A percentile compares a stretch with the other conserved stretches of the same genome.
Conservation (phyloP, 805 yeast species). For the Peterozyma toletana region DNA sequence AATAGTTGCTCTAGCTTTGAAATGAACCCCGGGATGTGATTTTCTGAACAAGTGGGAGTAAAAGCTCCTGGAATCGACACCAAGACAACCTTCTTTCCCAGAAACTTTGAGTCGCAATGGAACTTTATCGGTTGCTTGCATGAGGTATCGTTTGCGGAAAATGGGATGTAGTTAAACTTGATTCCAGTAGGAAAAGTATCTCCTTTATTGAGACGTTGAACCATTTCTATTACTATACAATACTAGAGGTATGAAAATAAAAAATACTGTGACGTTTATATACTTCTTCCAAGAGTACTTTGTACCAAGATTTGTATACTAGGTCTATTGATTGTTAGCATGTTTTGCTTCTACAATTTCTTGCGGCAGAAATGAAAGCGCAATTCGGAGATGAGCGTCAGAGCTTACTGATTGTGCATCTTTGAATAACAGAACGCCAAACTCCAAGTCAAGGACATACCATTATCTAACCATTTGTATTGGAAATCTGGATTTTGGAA, state of each 20-base stretch:
- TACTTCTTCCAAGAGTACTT: too few species aligned
- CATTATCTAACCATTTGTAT: constrained; percentile 59
- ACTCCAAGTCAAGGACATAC: constrained; percentile 87
- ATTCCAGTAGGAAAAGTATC: constrained; percentile 28
- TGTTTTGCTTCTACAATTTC: too few species aligned
- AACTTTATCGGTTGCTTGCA: constrained; percentile 22
- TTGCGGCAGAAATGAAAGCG: too few species aligned
- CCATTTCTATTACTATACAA: too few species aligned
- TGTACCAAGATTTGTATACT: too few species aligned
- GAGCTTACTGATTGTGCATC: too few species aligned
- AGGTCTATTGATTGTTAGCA: too few species aligned
- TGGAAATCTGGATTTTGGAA: constrained; percentile 53
- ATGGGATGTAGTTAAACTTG: constrained; percentile 26
- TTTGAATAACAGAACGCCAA: constrained; percentile 36
- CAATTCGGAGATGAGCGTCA: too few species aligned
- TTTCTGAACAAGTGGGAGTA: constrained; percentile 45
- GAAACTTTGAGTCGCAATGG: constrained; percentile 23
- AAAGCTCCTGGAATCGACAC: constrained; percentile 58
- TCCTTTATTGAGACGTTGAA: constrained; percentile 13
- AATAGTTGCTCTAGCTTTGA: constrained; percentile 40
- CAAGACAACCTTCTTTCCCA: constrained; percentile 50
- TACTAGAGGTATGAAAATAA: too few species aligned
- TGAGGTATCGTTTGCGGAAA: constrained; percentile 14
- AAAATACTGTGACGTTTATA: too few species aligned
- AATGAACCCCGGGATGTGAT: constrained; percentile 67